Evolutionary conservation across 163 green algal species (phyloP), one percentile per base, ranked within the genome.

Genomic region (Chlorella variabilis): DNA sequence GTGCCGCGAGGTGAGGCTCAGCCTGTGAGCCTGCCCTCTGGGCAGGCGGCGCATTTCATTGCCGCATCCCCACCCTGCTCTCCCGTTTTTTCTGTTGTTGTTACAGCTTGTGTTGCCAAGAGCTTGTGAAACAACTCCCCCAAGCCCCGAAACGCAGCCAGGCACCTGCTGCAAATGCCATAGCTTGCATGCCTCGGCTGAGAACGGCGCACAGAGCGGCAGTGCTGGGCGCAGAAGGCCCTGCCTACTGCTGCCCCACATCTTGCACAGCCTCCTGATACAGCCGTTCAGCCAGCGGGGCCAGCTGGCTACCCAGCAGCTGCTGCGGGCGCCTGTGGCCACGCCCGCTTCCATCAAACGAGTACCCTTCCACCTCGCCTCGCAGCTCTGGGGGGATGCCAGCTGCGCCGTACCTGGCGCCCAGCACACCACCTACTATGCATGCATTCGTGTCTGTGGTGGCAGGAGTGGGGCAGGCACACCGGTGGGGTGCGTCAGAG

Each of bases 351-450:
- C 20, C 33, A 6, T n/a, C 54, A 25, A 25, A 39, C 17, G 18
- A 18, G 41, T 70, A 80, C 27, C 17, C 9, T 27, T 59, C 36
- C 6, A 80, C 73, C 34, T 41, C 29, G 11, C 15, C 2, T 11
- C 54, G 17, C 27, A 80, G 38, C 6, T 70, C 56, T 25, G 18
- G 36, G 3, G 84, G 84, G 49, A 89, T 87, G 42, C 33, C 54
- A 21, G 31, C 29, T 8, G 70, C 84, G 42, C 89, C 86, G 29
- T 87, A 77, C 63, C 91, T 78, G 1, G 88, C 90, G 0, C 88
- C 88, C 39, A 92, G 36, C 77, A 92, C n/a, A 48, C 83, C 86
- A 34, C 88, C 85, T 29, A 92, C 85, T n/a, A 92, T 92, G 29
- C 82, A 85, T 2, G 88, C 88, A 75, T 92, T 93, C 66, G 90